Percentiles rank a stretch among this genome's conserved stretches.
Evolutionary conservation across 768 basidiomycete genomes (phyloP).

Genomic region (Panaeolus cyanescens): DNA sequence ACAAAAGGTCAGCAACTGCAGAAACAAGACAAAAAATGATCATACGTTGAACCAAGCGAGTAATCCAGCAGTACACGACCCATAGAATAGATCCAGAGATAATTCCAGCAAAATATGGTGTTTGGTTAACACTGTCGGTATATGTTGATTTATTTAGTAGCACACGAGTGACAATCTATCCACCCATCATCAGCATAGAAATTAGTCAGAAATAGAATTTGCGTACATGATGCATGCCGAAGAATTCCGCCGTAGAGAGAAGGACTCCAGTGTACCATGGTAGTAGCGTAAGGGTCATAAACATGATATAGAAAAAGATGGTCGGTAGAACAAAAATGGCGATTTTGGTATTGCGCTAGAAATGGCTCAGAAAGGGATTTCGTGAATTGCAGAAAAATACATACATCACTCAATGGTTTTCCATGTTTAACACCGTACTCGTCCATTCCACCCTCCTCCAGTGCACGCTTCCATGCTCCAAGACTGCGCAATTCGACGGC

Average conservation of each 20-base stretch:
- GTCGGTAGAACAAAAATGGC: conserved; percentile 80
- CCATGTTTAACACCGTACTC: conserved; percentile 70
- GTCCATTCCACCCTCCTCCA: conserved; percentile 85
- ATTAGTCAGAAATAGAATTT: conserved; percentile 6
- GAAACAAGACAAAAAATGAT: conserved; percentile 10
- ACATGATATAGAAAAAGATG: conserved; percentile 79
- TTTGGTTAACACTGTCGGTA: conserved; percentile 80
- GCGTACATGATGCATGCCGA: conserved; percentile 91
- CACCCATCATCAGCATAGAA: conserved; percentile 11
- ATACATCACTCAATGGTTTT: conserved; percentile 72
- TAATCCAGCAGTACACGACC: conserved; percentile 84
- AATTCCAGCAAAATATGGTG: conserved; percentile 93
- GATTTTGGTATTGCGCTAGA: conserved; percentile 78
- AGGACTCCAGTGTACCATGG: conserved; percentile 91
- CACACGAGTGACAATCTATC: conserved; percentile 80
- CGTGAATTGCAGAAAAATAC: conserved; percentile 2
- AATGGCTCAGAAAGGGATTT: background rate
- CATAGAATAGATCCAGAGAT: conserved; percentile 85
- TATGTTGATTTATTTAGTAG: conserved; percentile 81
- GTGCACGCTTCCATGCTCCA: conserved; percentile 85
- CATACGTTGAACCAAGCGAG: conserved; percentile 73
- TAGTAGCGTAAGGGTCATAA: conserved; percentile 77
- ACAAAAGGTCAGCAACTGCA: background rate
- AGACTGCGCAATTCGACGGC: conserved; percentile 90
- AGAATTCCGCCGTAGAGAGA: conserved; percentile 84